phyloP scores from a whole-genome alignment of 2,329 filamentous ascomycete species.

The Fusarium sp. region DNA sequence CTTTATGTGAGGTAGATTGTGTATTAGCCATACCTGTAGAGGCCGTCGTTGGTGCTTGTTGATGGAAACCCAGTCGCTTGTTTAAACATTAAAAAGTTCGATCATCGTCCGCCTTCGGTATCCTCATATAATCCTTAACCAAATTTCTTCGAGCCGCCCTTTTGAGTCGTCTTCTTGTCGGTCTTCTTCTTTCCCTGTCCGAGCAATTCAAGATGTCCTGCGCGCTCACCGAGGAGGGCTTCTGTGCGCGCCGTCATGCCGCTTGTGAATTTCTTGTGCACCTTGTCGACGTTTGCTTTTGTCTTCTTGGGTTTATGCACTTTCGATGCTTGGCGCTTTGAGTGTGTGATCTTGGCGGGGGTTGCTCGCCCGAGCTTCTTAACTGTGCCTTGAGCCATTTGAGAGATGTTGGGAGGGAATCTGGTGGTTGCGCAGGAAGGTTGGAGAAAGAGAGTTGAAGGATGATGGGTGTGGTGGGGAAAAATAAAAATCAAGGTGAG shows the following conservation, averaged over 20 bases:
- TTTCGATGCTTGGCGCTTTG: conserved; percentile 58
- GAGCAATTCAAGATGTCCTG: conserved; percentile 70
- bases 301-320: conserved; percentile 62
- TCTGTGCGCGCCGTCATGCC: conserved; percentile 68
- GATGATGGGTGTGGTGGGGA: conserved; percentile 3
- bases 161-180: conserved; percentile 54
- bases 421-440: conserved; percentile 1
- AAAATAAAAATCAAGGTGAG: conserved; percentile 41
- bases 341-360: conserved; percentile 55
- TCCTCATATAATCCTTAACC: conserved; percentile 54
- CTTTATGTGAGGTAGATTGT: background rate
- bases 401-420: background rate
- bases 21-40: background rate
- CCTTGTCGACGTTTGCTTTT: conserved; percentile 62
- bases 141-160: conserved; percentile 67
- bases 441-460: conserved; percentile 51
- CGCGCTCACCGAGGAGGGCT: conserved; percentile 68
- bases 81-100: background rate
- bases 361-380: conserved; percentile 60
- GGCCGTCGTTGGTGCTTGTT: background rate
- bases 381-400: conserved; percentile 67
- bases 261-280: conserved; percentile 66
- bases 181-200: conserved; percentile 67
- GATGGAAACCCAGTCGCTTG: background rate
- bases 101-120: conserved; percentile 11